These are phyloP conservation scores for Selenicereus undatus DNA, from an alignment of 148 eudicot genomes.

Conservation along the genomic window DNA sequence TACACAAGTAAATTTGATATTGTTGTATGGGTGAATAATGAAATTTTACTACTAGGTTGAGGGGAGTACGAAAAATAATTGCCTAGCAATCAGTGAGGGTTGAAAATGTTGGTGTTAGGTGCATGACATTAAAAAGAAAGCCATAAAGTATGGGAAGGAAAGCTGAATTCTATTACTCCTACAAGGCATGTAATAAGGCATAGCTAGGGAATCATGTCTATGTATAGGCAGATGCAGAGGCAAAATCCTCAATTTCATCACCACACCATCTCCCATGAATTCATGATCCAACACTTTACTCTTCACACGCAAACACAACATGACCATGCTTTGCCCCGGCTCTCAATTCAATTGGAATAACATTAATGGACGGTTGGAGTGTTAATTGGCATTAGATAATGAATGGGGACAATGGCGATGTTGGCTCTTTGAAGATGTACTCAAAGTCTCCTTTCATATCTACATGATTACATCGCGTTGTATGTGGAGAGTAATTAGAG, in stretches of 20 bases:
- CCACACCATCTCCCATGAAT: slow-evolving; percentile 12
- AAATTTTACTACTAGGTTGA: neutral
- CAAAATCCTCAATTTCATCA: slow-evolving; percentile 2
- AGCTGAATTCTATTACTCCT: slow-evolving; percentile 19
- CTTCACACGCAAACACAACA: slow-evolving; percentile 28
- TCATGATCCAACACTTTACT: slow-evolving; percentile 18
- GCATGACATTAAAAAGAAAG: slow-evolving; percentile 19
- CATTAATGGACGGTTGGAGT: neutral
- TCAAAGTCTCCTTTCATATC: no score
- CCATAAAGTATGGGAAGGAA: slow-evolving; percentile 25
- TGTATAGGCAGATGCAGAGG: neutral
- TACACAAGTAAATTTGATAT: neutral
- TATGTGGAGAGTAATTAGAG: no score
- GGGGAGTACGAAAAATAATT: slow-evolving; percentile 20
- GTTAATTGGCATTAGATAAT: neutral
- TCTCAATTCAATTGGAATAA: neutral
- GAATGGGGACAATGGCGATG: neutral
- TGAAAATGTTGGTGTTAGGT: slow-evolving; percentile 19
- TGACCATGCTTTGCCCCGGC: neutral
- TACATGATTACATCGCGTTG: no score
- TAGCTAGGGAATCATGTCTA: slow-evolving; percentile 34
- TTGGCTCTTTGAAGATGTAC: no score
- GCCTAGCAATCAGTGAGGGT: slow-evolving; percentile 38
- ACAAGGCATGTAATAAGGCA: neutral
- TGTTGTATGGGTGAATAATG: neutral